Conservation (phyloP, 768 basidiomycete species). For the Xerocomellus chrysenteron region DNA sequence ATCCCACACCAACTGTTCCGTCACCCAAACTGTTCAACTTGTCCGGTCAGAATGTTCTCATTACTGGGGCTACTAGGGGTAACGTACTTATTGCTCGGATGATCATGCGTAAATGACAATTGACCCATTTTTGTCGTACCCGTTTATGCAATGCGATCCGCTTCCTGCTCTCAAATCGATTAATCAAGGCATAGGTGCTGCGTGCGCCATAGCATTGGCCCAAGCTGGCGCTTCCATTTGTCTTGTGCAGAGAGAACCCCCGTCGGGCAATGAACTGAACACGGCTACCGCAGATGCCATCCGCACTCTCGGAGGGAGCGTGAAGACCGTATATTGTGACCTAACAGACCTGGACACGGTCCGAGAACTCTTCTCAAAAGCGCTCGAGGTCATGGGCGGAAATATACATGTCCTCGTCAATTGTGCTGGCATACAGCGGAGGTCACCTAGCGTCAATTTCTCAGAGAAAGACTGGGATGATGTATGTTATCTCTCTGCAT, state of each 20-base stretch:
- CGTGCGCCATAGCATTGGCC: constrained; percentile 54
- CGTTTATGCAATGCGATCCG: constrained; percentile 14
- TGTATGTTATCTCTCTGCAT: constrained; percentile 45
- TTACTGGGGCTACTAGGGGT: constrained; percentile 83
- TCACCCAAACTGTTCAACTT: constrained; percentile 67
- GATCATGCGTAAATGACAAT: constrained; percentile 16
- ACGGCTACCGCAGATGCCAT: constrained; percentile 38
- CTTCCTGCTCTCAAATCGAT: constrained; percentile 8
- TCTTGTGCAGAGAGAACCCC: constrained; percentile 45
- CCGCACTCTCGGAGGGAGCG: constrained; percentile 34
- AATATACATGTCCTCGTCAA: constrained; percentile 66
- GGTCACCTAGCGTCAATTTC: constrained; percentile 63
- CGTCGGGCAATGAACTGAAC: constrained; percentile 35
- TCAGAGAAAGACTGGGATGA: constrained; percentile 71
- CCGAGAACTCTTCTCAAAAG: constrained; percentile 46
- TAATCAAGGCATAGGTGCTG: constrained; percentile 51
- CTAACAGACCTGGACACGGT: constrained; percentile 51
- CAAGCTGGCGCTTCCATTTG: constrained; percentile 54
- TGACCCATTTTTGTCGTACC: constrained; percentile 1
- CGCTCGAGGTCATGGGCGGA: constrained; percentile 49
- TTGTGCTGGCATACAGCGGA: constrained; percentile 63
- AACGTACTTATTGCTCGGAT: constrained; percentile 27
- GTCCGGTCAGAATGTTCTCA: constrained; percentile 63
- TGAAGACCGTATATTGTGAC: constrained; percentile 54
- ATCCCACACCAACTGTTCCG: constrained; percentile 49